These are phyloP conservation scores for Acacia concinna DNA, from an alignment of 331 rosid genomes.

Conservation along the genomic window DNA sequence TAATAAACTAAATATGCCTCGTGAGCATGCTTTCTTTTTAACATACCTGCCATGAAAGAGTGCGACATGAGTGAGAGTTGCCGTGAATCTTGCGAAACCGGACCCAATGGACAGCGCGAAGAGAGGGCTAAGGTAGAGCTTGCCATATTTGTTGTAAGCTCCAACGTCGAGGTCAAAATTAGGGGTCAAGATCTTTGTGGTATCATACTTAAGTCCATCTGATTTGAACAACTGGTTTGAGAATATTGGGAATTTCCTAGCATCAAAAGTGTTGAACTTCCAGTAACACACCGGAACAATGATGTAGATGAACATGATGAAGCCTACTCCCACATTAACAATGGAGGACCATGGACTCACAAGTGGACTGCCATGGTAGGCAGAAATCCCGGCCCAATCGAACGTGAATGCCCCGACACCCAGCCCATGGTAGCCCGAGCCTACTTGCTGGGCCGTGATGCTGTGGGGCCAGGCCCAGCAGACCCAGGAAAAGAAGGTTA, in stretches of 20 bases:
- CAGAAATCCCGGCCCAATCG: constrained; percentile 98
- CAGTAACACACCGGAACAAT: constrained; percentile 92
- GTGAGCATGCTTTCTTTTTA: background rate
- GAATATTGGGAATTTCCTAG: constrained; percentile 86
- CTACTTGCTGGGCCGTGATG: constrained; percentile 94
- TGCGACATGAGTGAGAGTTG: constrained; percentile 95
- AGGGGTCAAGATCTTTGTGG: constrained; percentile 74
- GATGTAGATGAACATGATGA: constrained; percentile 85
- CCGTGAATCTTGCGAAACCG: constrained; percentile 94
- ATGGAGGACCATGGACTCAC: constrained; percentile 90
- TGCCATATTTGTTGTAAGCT: constrained; percentile 79
- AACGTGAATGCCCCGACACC: constrained; percentile 89
- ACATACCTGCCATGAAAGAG: constrained; percentile 82
- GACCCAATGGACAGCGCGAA: constrained; percentile 97
- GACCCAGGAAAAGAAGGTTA: constrained; percentile 96
- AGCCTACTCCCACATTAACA: constrained; percentile 86
- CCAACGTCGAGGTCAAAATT: constrained; percentile 63
- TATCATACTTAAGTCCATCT: constrained; percentile 73
- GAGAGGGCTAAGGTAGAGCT: constrained; percentile 95
- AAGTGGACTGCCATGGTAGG: constrained; percentile 97
- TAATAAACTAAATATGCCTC: background rate
- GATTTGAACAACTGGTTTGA: constrained; percentile 73
- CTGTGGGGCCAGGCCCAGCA: constrained; percentile 94
- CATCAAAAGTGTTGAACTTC: constrained; percentile 90
- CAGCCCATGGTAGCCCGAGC: constrained; percentile 86